These are phyloP conservation scores for Pichia thaimueangensis DNA, from an alignment of 805 yeast species.

Conservation along the genomic window DNA sequence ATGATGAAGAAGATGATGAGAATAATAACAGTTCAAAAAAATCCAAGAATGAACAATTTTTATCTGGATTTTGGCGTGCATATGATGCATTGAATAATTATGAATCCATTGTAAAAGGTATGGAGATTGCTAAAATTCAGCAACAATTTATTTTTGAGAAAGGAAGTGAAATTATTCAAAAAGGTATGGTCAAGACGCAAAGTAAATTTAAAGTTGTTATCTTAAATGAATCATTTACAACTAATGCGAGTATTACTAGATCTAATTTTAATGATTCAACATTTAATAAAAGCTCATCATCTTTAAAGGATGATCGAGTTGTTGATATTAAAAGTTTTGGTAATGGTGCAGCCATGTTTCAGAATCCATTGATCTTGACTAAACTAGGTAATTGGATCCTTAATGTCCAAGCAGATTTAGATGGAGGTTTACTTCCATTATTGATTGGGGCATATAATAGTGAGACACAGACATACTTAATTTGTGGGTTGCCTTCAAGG, in stretches of 20 bases:
- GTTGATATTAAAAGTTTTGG: slow-evolving; percentile 28
- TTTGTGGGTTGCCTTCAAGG: slow-evolving; percentile 83
- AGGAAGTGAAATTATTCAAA: slow-evolving; percentile 84
- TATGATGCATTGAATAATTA: slow-evolving; percentile 48
- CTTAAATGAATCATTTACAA: slow-evolving; percentile 56
- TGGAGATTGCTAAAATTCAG: slow-evolving; percentile 74
- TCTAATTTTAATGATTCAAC: slow-evolving; percentile 13
- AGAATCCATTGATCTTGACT: slow-evolving; percentile 79
- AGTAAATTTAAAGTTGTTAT: slow-evolving; percentile 81
- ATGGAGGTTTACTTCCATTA: slow-evolving; percentile 62
- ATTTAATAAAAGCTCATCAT: slow-evolving; percentile 11
- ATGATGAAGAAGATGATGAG: slow-evolving; percentile 18
- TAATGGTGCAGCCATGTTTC: slow-evolving; percentile 72
- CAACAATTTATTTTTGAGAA: slow-evolving; percentile 82
- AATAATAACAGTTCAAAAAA: slow-evolving; percentile 12
- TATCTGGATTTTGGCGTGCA: slow-evolving; percentile 47
- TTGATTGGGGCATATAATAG: slow-evolving; percentile 80
- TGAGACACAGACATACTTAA: slow-evolving; percentile 69
- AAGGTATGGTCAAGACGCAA: slow-evolving; percentile 70
- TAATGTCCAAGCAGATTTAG: slow-evolving; percentile 82
- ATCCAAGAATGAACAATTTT: slow-evolving; percentile 30
- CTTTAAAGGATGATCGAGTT: slow-evolving; percentile 21
- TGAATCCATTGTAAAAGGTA: slow-evolving; percentile 58
- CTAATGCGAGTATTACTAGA: slow-evolving; percentile 17
- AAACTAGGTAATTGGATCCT: slow-evolving; percentile 87